Percentiles rank a stretch among this genome's conserved stretches.
phyloP scores from a whole-genome alignment of 257 asterid species.

The Echium plantagineum region DNA sequence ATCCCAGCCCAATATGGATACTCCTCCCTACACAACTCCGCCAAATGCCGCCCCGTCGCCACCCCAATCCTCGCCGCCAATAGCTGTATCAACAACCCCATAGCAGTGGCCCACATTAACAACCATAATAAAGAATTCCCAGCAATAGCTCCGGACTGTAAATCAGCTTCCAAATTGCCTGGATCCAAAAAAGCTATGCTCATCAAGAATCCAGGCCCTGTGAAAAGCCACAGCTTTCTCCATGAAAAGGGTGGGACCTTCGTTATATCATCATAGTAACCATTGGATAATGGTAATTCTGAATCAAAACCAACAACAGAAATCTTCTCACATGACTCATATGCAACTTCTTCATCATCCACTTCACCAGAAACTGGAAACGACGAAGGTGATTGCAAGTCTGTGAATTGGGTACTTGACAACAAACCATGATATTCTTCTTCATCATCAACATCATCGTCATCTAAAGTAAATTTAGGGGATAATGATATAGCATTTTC shows the following conservation, averaged over 20 bases:
- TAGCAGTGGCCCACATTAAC: constrained; percentile 78
- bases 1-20: constrained; percentile 78
- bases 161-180: constrained; percentile 91
- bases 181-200: constrained; percentile 92
- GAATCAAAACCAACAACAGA: constrained; percentile 39
- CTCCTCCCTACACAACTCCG: constrained; percentile 89
- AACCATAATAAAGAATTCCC: constrained; percentile 86
- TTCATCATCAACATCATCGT: constrained; percentile 16
- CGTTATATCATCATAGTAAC: constrained; percentile 16
- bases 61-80: constrained; percentile 76
- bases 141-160: constrained; percentile 92
- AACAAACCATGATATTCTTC: constrained; percentile 51
- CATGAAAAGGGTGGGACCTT: constrained; percentile 66
- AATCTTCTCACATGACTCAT: constrained; percentile 52
- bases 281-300: constrained; percentile 17
- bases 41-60: constrained; percentile 88
- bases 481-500: constrained; percentile 2
- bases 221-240: constrained; percentile 66
- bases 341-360: constrained; percentile 34
- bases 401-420: constrained; percentile 13
- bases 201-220: constrained; percentile 95
- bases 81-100: constrained; percentile 83
- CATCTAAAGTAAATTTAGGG: constrained; percentile 15
- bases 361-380: constrained; percentile 7
- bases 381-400: too few species aligned